These are phyloP conservation scores for Tetragonia tetragonoides DNA, from an alignment of 148 eudicot genomes.

Conservation along the genomic window DNA sequence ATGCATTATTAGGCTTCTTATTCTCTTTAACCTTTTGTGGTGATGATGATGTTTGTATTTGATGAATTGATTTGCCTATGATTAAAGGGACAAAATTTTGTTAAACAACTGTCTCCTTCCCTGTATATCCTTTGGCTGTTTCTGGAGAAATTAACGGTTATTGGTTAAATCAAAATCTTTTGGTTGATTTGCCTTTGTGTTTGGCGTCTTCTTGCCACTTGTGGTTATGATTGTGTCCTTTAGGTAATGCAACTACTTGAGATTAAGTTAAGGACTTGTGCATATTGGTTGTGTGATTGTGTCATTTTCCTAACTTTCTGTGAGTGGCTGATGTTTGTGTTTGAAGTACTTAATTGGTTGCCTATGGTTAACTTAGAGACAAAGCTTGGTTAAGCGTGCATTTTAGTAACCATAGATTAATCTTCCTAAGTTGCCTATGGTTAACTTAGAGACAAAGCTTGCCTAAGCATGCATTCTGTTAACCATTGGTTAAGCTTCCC, in stretches of 20 bases:
- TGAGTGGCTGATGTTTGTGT: neutral
- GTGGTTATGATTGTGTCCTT: neutral
- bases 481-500: too few relatives aligned
- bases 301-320: neutral
- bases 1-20: neutral
- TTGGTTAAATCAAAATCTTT: neutral
- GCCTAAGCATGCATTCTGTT: too few relatives aligned
- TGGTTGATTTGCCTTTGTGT: neutral
- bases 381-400: neutral
- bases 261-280: neutral
- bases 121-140: neutral
- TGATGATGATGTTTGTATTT: neutral
- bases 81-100: neutral
- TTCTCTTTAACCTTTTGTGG: neutral
- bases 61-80: too few relatives aligned
- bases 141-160: neutral
- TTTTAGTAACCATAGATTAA: too few relatives aligned
- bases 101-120: neutral
- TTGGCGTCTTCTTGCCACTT: neutral
- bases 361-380: neutral
- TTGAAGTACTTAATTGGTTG: neutral
- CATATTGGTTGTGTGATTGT: neutral
- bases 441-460: too few relatives aligned
- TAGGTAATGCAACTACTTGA: neutral
- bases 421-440: too few relatives aligned